Conservation (phyloP, 495 filamentous ascomycete genomes). For the Cudoniella acicularis region DNA sequence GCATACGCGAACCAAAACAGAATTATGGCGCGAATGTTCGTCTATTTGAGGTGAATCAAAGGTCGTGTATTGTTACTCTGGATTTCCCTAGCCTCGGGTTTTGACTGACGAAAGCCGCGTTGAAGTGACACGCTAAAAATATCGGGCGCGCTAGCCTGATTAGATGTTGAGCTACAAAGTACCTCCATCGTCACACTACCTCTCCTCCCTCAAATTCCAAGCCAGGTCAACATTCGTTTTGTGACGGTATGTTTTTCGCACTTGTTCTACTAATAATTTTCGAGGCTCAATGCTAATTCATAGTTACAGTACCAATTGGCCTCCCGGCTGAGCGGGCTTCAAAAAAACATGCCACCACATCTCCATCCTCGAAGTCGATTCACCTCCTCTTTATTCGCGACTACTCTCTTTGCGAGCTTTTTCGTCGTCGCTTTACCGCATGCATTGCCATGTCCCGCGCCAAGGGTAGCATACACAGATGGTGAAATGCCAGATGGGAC, state of each 20-base stretch:
- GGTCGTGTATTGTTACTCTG: not conserved
- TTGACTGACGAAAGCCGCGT: not conserved
- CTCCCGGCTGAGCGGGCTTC: not conserved
- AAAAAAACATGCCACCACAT: conserved; percentile 70
- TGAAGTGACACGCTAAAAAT: not conserved
- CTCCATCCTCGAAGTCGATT: conserved; percentile 89
- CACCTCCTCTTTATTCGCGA: conserved; percentile 89
- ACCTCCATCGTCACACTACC: not conserved
- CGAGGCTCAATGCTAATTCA: not conserved
- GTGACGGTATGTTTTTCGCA: not conserved
- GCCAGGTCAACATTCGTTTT: not conserved
- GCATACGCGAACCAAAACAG: not conserved
- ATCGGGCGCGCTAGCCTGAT: not conserved
- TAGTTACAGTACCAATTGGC: not conserved
- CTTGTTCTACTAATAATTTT: not conserved
- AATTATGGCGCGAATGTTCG: not conserved
- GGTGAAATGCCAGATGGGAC: conserved; percentile 48
- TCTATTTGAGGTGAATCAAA: not conserved
- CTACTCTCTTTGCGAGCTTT: conserved; percentile 88
- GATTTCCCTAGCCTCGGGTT: not conserved
- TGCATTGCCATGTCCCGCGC: conserved; percentile 87
- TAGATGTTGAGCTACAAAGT: not conserved
- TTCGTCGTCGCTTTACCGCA: conserved; percentile 90
- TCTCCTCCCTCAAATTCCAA: not conserved
- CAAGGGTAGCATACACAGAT: conserved; percentile 69